These are phyloP conservation scores for Cystobasidiaceae sp. DNA, from an alignment of 1,284 basidiomycete species.

Conservation along the genomic window DNA sequence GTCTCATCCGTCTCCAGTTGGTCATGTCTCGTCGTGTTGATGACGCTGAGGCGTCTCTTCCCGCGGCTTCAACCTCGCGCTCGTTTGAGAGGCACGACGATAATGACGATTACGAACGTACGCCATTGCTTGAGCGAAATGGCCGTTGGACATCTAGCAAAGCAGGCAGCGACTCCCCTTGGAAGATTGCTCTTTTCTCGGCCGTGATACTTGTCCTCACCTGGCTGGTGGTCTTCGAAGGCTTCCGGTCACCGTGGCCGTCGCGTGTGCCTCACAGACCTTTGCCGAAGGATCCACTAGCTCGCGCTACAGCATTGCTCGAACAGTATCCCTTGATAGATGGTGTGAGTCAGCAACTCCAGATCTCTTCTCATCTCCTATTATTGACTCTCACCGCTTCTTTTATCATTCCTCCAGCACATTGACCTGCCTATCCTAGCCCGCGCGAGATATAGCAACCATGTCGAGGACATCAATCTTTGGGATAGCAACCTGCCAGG, in stretches of 20 bases:
- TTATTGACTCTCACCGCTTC: not conserved
- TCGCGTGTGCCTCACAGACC: not conserved
- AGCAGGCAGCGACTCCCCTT: not conserved
- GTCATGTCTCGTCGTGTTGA: too few relatives aligned
- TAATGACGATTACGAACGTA: not conserved
- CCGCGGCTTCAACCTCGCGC: not conserved
- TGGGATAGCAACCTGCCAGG: slow-evolving; percentile 50
- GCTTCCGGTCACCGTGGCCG: not conserved
- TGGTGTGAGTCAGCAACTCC: slow-evolving; percentile 48
- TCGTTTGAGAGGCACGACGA: not conserved
- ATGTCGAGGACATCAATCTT: slow-evolving; percentile 35
- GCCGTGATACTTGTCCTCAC: slow-evolving; percentile 6
- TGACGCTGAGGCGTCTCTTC: too few relatives aligned
- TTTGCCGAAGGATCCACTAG: slow-evolving; percentile 46
- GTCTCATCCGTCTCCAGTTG: too few relatives aligned
- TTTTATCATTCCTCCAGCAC: slow-evolving; percentile 33
- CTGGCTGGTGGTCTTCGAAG: slow-evolving; percentile 21
- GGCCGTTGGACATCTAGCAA: not conserved
- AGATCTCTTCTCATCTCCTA: too few relatives aligned
- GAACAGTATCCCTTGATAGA: slow-evolving; percentile 49
- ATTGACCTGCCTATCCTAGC: slow-evolving; percentile 64
- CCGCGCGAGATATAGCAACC: slow-evolving; percentile 59
- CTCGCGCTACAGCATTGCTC: slow-evolving; percentile 43
- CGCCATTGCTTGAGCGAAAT: not conserved
- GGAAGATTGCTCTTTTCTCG: slow-evolving; percentile 7